phyloP scores from a whole-genome alignment of 2,329 filamentous ascomycete genomes.

The Pestalotiopsis sp. region DNA sequence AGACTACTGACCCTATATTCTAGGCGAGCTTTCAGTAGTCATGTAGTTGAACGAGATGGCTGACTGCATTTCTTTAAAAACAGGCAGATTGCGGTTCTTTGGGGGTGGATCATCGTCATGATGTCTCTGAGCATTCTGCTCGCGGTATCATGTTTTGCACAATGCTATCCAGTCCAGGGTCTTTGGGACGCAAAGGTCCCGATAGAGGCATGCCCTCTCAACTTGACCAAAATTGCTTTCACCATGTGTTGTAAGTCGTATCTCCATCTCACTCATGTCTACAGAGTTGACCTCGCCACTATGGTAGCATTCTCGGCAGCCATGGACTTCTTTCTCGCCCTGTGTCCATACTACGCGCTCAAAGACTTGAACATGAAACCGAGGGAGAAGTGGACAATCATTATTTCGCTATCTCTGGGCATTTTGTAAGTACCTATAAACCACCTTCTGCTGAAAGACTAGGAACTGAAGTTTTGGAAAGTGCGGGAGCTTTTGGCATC shows the following conservation, averaged over 20 bases:
- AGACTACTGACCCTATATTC: too few relatives aligned
- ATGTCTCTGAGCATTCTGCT: conserved; percentile 18
- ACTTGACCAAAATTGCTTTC: conserved; percentile 17
- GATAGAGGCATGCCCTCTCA: conserved; percentile 12
- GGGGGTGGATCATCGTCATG: conserved; percentile 19
- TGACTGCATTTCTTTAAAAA: not conserved
- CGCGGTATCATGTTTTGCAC: conserved; percentile 16
- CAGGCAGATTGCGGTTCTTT: conserved; percentile 19
- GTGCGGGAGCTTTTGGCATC: conserved; percentile 18
- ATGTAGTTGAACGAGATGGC: not conserved
- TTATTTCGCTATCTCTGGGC: conserved; percentile 18
- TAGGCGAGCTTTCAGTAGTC: too few relatives aligned
- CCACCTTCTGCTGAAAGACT: not conserved
- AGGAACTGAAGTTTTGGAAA: not conserved
- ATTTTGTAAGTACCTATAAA: conserved; percentile 15
- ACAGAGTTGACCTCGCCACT: not conserved
- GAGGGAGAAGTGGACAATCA: conserved; percentile 20
- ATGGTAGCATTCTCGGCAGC: conserved; percentile 18
- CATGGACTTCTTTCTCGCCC: conserved; percentile 22
- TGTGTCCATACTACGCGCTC: conserved; percentile 18
- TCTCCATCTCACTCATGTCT: not conserved
- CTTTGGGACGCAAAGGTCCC: conserved; percentile 17
- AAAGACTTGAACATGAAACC: conserved; percentile 20
- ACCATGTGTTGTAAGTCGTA: conserved; percentile 19
- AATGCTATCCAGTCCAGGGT: conserved; percentile 17